These are phyloP conservation scores for Colletotrichum tropicale DNA, from an alignment of 2,329 filamentous ascomycete genomes.

Conservation along the genomic window DNA sequence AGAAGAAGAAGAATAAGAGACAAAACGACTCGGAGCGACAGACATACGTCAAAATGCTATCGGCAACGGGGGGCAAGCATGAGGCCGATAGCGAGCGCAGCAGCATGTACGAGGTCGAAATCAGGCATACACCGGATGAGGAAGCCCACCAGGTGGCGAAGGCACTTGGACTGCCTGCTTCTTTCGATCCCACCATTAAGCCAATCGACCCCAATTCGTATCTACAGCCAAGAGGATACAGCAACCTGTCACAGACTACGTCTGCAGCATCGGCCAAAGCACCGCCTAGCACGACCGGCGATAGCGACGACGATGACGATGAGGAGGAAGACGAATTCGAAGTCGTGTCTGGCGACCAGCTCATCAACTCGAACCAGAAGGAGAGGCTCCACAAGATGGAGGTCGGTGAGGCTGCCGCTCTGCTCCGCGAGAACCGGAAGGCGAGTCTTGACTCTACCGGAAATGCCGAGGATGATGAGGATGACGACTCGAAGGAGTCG, in stretches of 20 bases:
- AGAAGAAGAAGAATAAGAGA: slow-evolving; percentile 89
- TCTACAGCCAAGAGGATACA: slow-evolving; percentile 20
- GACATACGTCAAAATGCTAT: slow-evolving; percentile 79
- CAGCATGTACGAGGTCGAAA: slow-evolving; percentile 59
- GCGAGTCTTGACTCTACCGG: slow-evolving; percentile 30
- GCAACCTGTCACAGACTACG: not conserved
- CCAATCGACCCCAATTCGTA: slow-evolving; percentile 45
- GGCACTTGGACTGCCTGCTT: slow-evolving; percentile 65
- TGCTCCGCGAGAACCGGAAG: slow-evolving; percentile 36
- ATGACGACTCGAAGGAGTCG: slow-evolving; percentile 32
- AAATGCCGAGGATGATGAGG: slow-evolving; percentile 36
- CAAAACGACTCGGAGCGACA: slow-evolving; percentile 76
- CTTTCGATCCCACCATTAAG: slow-evolving; percentile 69
- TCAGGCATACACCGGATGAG: slow-evolving; percentile 60
- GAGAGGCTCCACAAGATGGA: slow-evolving; percentile 65
- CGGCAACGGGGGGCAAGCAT: slow-evolving; percentile 62
- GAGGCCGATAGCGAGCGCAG: slow-evolving; percentile 61
- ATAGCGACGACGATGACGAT: slow-evolving; percentile 51
- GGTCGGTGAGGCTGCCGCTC: slow-evolving; percentile 59
- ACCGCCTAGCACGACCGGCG: slow-evolving; percentile 25
- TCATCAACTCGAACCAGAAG: slow-evolving; percentile 52
- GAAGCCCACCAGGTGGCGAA: slow-evolving; percentile 69
- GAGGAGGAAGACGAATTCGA: slow-evolving; percentile 48
- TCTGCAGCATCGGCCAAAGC: not conserved
- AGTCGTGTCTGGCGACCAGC: slow-evolving; percentile 40